Evolutionary conservation across 2,329 filamentous ascomycete genomes (phyloP), one percentile per base, ranked within the genome.

Genomic region (Stachybotrys echinatus): DNA sequence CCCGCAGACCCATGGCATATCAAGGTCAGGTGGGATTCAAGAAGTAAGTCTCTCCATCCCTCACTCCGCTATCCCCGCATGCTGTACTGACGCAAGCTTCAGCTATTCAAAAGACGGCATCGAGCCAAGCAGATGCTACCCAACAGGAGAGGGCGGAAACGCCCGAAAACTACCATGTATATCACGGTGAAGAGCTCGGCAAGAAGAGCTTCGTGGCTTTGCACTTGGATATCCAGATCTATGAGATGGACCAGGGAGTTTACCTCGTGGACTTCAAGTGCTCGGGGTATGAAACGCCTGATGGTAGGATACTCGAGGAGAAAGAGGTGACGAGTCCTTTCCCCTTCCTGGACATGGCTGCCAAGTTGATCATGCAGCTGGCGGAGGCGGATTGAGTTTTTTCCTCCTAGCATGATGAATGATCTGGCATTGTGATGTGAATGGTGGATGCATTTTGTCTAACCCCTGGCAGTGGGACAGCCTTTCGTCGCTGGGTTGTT

Each of bases 211-310:
- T 88, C 49, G 84, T 95, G n/a, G 92, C 88, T 65, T 87, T 97
- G 62, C 94, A 96, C 65, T 84, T 99, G 65, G 92, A 95, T 57
- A 96, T 99, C 55, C 94, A 96, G 66, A 85, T 96, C 47, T 96
- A 96, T 69, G 87, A 91, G 64, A 91, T 97, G 75, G 92, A 97
- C 67, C 84, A 85, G 51, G 87, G 89, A 49, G 92, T 94, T 57
- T 97, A 92, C 68, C 85, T 99, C 54, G 94, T 99, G 45, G 94
- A 99, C 67, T 99, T 99, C 77, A 97, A 96, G 67, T 97, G 92
- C 67, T 92, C 94, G 14, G 94, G 94, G 19, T 99, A 99, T 70
- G 94, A 99, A 72, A 89, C 80, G 44, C 63, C 75, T 12, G 76
- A 94, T 49, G 86, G 92, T 45, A 83, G 86, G 56, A 74, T 87